Percentiles rank a stretch among this genome's conserved stretches.
These are phyloP conservation scores for Xylaria multiplex DNA, from an alignment of 2,329 filamentous ascomycete genomes.

Conservation along the genomic window DNA sequence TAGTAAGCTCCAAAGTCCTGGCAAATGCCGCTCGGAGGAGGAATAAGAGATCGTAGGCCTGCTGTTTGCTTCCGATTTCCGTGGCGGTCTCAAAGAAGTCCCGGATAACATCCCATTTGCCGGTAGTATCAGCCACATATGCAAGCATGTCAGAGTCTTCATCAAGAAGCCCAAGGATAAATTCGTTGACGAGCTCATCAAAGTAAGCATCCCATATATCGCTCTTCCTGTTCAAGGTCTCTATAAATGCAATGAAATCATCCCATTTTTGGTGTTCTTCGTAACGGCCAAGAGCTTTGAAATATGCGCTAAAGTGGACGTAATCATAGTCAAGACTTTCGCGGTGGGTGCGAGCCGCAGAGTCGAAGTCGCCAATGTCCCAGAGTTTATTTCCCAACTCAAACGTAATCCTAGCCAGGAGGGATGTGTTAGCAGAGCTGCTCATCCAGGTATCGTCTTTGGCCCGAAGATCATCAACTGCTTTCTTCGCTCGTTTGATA, in stretches of 20 bases:
- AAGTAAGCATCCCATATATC: slow-evolving; percentile 44
- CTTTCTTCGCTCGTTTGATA: slow-evolving; percentile 43
- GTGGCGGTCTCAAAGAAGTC: slow-evolving; percentile 43
- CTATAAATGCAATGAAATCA: slow-evolving; percentile 45
- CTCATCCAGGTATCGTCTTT: slow-evolving; percentile 39
- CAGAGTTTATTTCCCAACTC: slow-evolving; percentile 47
- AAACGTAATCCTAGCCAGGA: slow-evolving; percentile 47
- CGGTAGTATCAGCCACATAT: slow-evolving; percentile 42
- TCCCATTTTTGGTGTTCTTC: slow-evolving; percentile 37
- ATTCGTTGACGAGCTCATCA: slow-evolving; percentile 47
- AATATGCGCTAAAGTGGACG: slow-evolving; percentile 44
- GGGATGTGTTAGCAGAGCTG: slow-evolving; percentile 42
- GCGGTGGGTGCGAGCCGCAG: slow-evolving; percentile 44
- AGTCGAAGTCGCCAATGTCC: slow-evolving; percentile 41
- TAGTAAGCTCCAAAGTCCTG: slow-evolving; percentile 40
- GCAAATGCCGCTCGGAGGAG: slow-evolving; percentile 44
- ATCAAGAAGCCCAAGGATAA: slow-evolving; percentile 40
- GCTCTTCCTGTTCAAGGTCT: slow-evolving; percentile 41
- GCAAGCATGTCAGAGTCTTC: slow-evolving; percentile 42
- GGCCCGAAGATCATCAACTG: slow-evolving; percentile 40
- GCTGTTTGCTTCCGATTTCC: slow-evolving; percentile 41
- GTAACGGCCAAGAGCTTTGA: slow-evolving; percentile 41
- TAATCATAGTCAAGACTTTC: slow-evolving; percentile 47
- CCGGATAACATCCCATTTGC: slow-evolving; percentile 45
- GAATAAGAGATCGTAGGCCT: slow-evolving; percentile 45